Evolutionary conservation across 1,284 basidiomycete species (phyloP).

Genomic region (Apiotrichum akiyoshidainum): DNA sequence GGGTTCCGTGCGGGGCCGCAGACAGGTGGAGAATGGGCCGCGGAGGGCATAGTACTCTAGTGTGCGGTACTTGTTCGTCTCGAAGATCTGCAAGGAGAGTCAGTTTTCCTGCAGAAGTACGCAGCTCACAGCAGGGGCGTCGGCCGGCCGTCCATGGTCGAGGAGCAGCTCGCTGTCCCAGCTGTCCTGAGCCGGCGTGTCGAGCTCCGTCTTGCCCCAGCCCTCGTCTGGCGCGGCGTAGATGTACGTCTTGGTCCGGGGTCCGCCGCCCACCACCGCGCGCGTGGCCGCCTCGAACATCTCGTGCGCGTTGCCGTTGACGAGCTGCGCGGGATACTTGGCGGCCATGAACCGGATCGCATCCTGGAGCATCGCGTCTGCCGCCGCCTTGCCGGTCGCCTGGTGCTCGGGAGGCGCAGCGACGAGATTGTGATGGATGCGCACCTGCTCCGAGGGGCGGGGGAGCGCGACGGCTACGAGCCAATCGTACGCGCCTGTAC

Average conservation of each 20-base stretch:
- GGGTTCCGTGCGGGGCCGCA: not conserved
- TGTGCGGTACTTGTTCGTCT: conserved; percentile 9
- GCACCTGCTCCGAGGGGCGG: conserved; percentile 18
- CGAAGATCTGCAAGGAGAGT: conserved; percentile 7
- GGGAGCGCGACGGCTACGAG: conserved; percentile 20
- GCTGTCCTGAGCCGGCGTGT: not conserved
- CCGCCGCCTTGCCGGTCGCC: conserved; percentile 1
- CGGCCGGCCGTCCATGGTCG: conserved; percentile 12
- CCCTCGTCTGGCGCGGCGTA: not conserved
- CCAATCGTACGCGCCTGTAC: conserved; percentile 13
- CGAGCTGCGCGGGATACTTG: not conserved
- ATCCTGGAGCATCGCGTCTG: not conserved
- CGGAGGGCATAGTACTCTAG: conserved; percentile 22
- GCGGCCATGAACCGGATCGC: conserved; percentile 3
- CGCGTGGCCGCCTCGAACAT: conserved; percentile 13
- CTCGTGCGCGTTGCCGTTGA: conserved; percentile 14
- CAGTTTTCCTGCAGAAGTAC: not conserved
- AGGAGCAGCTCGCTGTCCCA: conserved; percentile 8
- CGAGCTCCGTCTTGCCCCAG: not conserved
- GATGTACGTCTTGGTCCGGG: not conserved
- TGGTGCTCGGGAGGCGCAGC: not conserved
- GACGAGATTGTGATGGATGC: conserved; percentile 23
- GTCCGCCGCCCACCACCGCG: not conserved
- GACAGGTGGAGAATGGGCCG: conserved; percentile 12
- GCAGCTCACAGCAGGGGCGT: conserved; percentile 21